These are phyloP conservation scores for Clonostachys byssicola DNA, from an alignment of 2,329 filamentous ascomycete species.

Conservation along the genomic window DNA sequence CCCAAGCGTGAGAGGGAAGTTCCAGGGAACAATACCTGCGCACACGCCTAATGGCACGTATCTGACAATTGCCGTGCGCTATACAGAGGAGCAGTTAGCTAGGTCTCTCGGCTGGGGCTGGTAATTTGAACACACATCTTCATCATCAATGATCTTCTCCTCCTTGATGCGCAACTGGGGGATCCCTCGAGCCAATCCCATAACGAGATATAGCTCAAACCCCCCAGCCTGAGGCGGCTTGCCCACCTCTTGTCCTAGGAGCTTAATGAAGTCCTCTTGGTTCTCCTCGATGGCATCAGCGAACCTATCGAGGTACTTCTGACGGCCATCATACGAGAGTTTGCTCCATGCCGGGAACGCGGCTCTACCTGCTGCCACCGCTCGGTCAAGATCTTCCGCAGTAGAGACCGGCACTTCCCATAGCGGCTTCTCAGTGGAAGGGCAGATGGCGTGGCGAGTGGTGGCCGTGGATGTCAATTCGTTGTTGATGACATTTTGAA, in stretches of 20 bases:
- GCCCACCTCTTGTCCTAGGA: neutral
- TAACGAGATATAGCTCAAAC: neutral
- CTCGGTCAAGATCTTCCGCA: neutral
- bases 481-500: too few relatives aligned
- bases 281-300: neutral
- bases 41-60: constrained; percentile 53
- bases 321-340: neutral
- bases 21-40: constrained; percentile 52
- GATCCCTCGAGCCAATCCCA: too few relatives aligned
- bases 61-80: constrained; percentile 16
- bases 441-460: constrained; percentile 1
- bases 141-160: neutral
- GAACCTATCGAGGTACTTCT: neutral
- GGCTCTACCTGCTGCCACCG: neutral
- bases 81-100: neutral
- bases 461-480: too few relatives aligned
- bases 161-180: too few relatives aligned
- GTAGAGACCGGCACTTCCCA: neutral
- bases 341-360: neutral
- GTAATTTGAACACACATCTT: neutral
- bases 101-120: neutral
- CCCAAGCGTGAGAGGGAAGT: constrained; percentile 49
- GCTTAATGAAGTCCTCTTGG: neutral
- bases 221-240: neutral
- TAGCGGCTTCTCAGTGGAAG: neutral